Evolutionary conservation across 306 rosid genomes (phyloP).

Genomic region (Sophora flavescens): DNA sequence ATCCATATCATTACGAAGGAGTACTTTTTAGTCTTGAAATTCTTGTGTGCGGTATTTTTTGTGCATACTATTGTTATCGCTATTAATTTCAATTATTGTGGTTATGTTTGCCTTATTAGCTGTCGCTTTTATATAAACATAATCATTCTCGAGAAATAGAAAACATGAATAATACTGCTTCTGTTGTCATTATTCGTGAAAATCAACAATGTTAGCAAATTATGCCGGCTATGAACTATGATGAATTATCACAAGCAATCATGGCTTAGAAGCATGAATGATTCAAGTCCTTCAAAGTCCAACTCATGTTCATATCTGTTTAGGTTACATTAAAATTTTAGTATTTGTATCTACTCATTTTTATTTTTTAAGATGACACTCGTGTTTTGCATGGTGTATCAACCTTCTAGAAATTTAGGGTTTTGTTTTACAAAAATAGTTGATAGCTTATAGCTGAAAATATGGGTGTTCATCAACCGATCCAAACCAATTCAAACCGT

Average conservation of each 20-base stretch:
- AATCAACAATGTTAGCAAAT: not conserved
- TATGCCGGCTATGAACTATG: slow-evolving; percentile 34
- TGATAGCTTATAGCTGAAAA: too few relatives aligned
- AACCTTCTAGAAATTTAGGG: not conserved
- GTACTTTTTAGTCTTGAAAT: not conserved
- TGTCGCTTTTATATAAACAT: not conserved
- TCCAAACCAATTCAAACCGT: too few relatives aligned
- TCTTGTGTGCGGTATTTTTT: slow-evolving; percentile 4
- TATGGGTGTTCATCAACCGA: too few relatives aligned
- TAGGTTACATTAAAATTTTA: not conserved
- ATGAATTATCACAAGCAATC: slow-evolving; percentile 24
- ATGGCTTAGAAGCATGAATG: slow-evolving; percentile 18
- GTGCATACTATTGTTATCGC: not conserved
- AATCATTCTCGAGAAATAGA: not conserved
- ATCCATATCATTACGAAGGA: not conserved
- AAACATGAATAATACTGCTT: not conserved
- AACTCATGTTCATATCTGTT: not conserved
- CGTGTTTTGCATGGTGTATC: not conserved
- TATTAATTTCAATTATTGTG: slow-evolving; percentile 25
- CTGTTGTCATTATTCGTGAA: not conserved
- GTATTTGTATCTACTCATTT: not conserved
- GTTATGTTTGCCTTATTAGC: not conserved
- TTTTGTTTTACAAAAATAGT: too few relatives aligned
- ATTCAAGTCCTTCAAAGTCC: slow-evolving; percentile 17
- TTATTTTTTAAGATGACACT: not conserved